Conservation (phyloP, 1,139 yeast genomes). For the Blastobotrys illinoisensis region DNA sequence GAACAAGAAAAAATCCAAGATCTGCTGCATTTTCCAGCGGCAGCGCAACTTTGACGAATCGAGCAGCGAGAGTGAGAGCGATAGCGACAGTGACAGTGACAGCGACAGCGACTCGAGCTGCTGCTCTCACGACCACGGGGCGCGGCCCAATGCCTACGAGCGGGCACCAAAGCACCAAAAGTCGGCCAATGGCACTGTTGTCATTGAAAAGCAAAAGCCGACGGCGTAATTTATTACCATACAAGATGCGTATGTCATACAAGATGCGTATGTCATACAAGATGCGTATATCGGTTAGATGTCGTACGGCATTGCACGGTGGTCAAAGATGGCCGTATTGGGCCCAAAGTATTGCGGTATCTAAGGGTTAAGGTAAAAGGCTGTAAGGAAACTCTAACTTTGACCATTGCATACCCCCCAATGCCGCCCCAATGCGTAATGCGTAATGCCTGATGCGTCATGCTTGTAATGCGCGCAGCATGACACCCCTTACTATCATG, state of each 20-base stretch:
- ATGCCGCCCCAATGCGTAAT: too few species aligned
- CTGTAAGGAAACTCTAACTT: too few species aligned
- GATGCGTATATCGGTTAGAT: too few species aligned
- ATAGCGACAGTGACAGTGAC: conserved; percentile 39
- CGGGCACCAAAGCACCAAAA: conserved; percentile 28
- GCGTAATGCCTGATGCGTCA: too few species aligned
- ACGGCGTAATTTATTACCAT: not conserved
- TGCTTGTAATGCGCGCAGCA: too few species aligned
- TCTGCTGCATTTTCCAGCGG: conserved; percentile 95
- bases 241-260: not conserved
- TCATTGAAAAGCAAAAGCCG: not conserved
- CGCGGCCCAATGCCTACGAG: conserved; percentile 37
- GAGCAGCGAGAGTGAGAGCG: conserved; percentile 36
- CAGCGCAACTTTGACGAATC: conserved; percentile 65
- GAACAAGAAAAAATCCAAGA: conserved; percentile 82
- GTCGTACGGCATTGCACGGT: too few species aligned
- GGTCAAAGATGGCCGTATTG: too few species aligned
- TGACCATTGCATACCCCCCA: too few species aligned
- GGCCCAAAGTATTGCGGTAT: too few species aligned
- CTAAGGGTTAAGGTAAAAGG: too few species aligned
- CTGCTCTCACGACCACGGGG: conserved; percentile 14
- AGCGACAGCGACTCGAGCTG: conserved; percentile 17
- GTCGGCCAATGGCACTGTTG: not conserved
- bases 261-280: too few species aligned
- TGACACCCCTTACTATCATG: too few species aligned